Conservation (phyloP, 306 rosid genomes). For the Prunus padus region DNA sequence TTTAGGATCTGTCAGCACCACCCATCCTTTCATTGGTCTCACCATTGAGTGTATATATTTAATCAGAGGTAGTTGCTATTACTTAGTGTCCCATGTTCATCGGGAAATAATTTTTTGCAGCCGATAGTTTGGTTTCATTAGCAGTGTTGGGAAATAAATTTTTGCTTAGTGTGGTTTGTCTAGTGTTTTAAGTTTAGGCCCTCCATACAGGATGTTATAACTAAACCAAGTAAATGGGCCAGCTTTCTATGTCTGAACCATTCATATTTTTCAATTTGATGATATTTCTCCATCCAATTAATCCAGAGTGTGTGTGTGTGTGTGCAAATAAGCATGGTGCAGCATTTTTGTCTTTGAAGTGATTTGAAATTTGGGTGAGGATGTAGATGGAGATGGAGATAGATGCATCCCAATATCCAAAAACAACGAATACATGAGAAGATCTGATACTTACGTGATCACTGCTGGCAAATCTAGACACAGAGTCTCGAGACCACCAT, state of each 20-base stretch:
- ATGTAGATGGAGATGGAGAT: background rate
- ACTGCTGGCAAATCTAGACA: constrained; percentile 83
- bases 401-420: constrained; percentile 5
- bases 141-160: background rate
- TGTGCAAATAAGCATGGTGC: background rate
- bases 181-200: background rate
- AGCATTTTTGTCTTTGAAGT: background rate
- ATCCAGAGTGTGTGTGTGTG: background rate
- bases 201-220: background rate
- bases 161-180: background rate
- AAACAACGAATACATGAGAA: constrained; percentile 2
- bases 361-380: background rate
- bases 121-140: background rate
- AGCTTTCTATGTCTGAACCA: background rate
- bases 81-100: background rate
- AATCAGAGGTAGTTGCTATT: background rate
- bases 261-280: background rate
- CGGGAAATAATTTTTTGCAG: background rate
- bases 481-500: constrained; percentile 85
- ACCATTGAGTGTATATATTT: background rate
- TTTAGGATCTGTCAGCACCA: background rate
- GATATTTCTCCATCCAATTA: background rate
- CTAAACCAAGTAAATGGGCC: background rate
- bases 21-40: background rate
- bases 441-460: constrained; percentile 67